Percentiles rank a stretch among this genome's conserved stretches.
Evolutionary conservation across 148 eudicot species (phyloP).

Genomic region (Rheum nobile): DNA sequence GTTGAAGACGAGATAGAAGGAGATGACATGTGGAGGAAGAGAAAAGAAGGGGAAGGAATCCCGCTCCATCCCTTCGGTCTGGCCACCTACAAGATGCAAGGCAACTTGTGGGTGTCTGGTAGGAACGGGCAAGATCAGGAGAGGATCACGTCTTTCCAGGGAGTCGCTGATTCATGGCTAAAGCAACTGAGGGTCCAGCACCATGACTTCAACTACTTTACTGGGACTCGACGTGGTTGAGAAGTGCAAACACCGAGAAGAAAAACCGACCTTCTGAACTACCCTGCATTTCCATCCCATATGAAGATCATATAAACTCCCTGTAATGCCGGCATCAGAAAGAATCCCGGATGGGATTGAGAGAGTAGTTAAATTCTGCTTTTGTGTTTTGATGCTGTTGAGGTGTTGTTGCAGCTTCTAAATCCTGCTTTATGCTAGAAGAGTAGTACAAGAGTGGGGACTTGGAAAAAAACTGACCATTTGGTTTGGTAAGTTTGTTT

Average conservation of each 20-base stretch:
- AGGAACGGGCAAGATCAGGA: slow-evolving; percentile 60
- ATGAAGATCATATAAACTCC: background rate
- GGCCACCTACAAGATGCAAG: slow-evolving; percentile 95
- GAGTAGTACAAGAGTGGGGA: background rate
- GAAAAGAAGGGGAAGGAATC: slow-evolving; percentile 61
- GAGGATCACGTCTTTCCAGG: slow-evolving; percentile 46
- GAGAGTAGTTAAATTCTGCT: background rate
- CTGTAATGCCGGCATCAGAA: background rate
- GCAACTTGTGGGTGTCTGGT: slow-evolving; percentile 55
- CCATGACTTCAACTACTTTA: slow-evolving; percentile 87
- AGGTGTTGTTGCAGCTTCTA: background rate
- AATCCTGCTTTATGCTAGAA: background rate
- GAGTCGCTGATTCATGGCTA: slow-evolving; percentile 93
- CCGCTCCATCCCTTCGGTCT: slow-evolving; percentile 70
- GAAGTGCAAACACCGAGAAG: background rate
- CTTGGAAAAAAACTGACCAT: background rate
- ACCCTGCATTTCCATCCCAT: background rate
- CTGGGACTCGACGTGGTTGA: slow-evolving; percentile 58
- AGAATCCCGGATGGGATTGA: background rate
- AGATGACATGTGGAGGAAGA: slow-evolving; percentile 24
- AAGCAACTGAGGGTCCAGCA: slow-evolving; percentile 85
- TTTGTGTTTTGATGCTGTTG: background rate
- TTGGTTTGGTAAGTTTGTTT: background rate
- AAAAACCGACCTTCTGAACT: background rate
- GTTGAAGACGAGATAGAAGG: slow-evolving; percentile 37